Percentiles rank a stretch among this genome's conserved stretches.
These are phyloP conservation scores for Penicillium cosmopolitanum DNA, from an alignment of 495 filamentous ascomycete species.

Conservation along the genomic window DNA sequence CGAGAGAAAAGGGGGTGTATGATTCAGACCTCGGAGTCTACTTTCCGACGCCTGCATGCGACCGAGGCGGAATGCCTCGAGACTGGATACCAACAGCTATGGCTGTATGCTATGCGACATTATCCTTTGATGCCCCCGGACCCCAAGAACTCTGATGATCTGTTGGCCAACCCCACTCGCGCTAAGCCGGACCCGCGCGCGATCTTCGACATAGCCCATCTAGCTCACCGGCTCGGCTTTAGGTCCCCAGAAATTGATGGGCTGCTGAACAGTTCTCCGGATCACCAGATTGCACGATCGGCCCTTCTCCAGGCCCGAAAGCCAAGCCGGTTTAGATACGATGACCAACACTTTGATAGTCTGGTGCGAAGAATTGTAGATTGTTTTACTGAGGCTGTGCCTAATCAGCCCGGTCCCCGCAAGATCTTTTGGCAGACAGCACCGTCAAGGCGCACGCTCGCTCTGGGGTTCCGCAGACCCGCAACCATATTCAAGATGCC, in stretches of 20 bases:
- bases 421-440: too few relatives aligned
- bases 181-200: not conserved
- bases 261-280: slow-evolving; percentile 27
- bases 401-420: slow-evolving; percentile 8
- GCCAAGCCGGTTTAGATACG: slow-evolving; percentile 32
- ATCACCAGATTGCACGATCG: slow-evolving; percentile 32
- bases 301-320: slow-evolving; percentile 38
- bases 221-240: slow-evolving; percentile 36
- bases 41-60: too few relatives aligned
- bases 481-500: too few relatives aligned
- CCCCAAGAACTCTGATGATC: not conserved
- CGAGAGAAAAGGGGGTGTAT: too few relatives aligned
- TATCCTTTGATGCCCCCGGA: not conserved
- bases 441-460: too few relatives aligned
- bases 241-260: slow-evolving; percentile 25
- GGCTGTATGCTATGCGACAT: too few relatives aligned
- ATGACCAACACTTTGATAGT: slow-evolving; percentile 20
- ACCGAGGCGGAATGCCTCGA: too few relatives aligned
- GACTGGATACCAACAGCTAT: too few relatives aligned
- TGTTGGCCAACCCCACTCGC: not conserved
- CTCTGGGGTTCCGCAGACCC: too few relatives aligned
- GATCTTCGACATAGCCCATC: slow-evolving; percentile 10
- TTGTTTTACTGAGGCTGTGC: slow-evolving; percentile 31
- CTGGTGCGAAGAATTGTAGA: slow-evolving; percentile 29
- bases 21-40: too few relatives aligned